Base-by-base conservation (phyloP, 495 filamentous ascomycete species). In the Hyaloscypha hepaticicola region DNA sequence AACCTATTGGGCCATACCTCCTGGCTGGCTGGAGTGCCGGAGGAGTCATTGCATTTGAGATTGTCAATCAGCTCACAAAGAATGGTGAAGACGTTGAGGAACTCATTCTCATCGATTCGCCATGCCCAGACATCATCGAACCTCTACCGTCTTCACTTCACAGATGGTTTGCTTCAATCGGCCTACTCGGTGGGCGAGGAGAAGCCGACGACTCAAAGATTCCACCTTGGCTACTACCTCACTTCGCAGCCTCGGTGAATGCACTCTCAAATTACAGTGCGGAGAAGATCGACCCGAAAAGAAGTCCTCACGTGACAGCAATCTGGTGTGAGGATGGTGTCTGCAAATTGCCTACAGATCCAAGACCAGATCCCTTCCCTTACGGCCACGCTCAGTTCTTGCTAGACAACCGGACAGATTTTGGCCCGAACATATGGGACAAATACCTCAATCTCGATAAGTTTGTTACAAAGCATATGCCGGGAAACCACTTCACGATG, bases 31-130 rank as follows among this genome's bases (percentile, higher is more conserved):
- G 93, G 93, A 92, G 88, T 26, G 91, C 91, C 8, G 93, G 93
- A 58, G 93, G 93, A 45, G 89, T 95, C 31, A 88, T 92, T 69
- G 93, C 93, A 25, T 97, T 91, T 72, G 91, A 95, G 70, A 88
- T 90, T n/a, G 86, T 86, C 29, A 86, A 85, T 58, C 87, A 91
- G 64, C 80, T 96, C 9, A 79, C 87, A 66, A 81, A 85, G 55
- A 79, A 82, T 22, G 86, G 86, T 25, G 89, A 94, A 34, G 73
- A 78, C 60, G 89, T 96, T 49, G 88, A 90, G 51, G 81, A 85
- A 49, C 84, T 97, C 2, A 77, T 96, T 58, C 80, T 96, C 56
- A 87, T 97, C 60, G 93, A 97, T 74, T 53, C 55, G n/a, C 65
- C 65, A 26, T 33, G 26, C 21, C 65, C 65, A 33, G 31, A 34